Evolutionary conservation across 2,329 filamentous ascomycete genomes (phyloP).

Genomic region (Aureobasidium subglaciale): DNA sequence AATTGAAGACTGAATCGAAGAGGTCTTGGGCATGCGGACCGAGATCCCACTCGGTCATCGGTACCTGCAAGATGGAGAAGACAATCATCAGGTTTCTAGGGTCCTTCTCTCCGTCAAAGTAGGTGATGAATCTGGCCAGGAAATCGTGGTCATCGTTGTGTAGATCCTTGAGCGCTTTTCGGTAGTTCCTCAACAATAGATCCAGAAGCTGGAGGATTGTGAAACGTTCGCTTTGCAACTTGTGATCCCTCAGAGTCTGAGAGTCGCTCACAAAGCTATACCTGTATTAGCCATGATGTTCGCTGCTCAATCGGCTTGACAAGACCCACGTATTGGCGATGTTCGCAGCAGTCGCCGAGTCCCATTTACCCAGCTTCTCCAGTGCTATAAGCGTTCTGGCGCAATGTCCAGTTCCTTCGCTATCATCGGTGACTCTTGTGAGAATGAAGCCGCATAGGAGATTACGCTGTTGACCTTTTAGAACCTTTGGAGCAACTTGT

Average conservation of each 20-base stretch:
- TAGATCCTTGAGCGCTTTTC: constrained; percentile 49
- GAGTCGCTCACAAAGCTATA: constrained; percentile 42
- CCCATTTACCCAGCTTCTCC: constrained; percentile 54
- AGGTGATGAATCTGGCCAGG: constrained; percentile 53
- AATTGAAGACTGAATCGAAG: constrained; percentile 64
- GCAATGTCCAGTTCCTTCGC: constrained; percentile 48
- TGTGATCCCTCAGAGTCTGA: constrained; percentile 54
- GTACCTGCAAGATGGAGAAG: constrained; percentile 59
- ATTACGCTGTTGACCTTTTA: constrained; percentile 54
- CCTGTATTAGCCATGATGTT: constrained; percentile 26
- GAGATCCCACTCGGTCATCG: constrained; percentile 63
- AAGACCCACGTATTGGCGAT: constrained; percentile 44
- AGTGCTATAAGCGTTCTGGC: constrained; percentile 53
- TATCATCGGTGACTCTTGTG: constrained; percentile 54
- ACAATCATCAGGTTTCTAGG: constrained; percentile 64
- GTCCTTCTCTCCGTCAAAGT: constrained; percentile 63
- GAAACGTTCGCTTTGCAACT: constrained; percentile 54
- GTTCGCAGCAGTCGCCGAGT: constrained; percentile 47
- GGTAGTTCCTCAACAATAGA: constrained; percentile 54
- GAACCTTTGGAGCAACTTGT: constrained; percentile 46
- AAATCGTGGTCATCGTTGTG: constrained; percentile 49
- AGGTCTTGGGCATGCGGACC: constrained; percentile 52
- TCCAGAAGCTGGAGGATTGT: constrained; percentile 57
- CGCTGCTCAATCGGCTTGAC: background rate
- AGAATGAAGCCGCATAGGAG: constrained; percentile 58